A percentile compares a stretch with the other conserved stretches of the same genome.
Evolutionary conservation across 495 filamentous ascomycete species (phyloP).

Genomic region (Xylaria sp.): DNA sequence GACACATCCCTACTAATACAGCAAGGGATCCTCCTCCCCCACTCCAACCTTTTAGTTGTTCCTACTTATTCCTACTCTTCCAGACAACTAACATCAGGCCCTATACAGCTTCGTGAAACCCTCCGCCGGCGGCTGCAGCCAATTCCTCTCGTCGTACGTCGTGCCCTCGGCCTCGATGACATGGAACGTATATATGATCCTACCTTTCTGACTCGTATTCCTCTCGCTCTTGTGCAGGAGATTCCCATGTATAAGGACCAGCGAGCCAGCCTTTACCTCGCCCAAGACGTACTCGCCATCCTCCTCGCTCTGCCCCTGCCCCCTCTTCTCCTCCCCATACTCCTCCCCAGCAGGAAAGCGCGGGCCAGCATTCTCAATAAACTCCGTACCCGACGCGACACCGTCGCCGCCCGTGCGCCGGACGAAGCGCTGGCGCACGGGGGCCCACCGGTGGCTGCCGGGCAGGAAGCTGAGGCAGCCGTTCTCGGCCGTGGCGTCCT

Average conservation of each 20-base stretch:
- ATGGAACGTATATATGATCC: slow-evolving; percentile 98
- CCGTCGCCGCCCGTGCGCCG: slow-evolving; percentile 58
- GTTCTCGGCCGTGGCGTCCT: slow-evolving; percentile 85
- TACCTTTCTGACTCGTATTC: slow-evolving; percentile 81
- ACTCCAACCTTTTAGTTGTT: background rate
- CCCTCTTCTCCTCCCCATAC: slow-evolving; percentile 44
- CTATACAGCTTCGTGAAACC: slow-evolving; percentile 75
- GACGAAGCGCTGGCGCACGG: slow-evolving; percentile 76
- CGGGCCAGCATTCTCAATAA: slow-evolving; percentile 54
- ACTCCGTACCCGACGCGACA: slow-evolving; percentile 59
- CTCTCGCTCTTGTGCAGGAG: slow-evolving; percentile 94
- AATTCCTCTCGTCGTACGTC: slow-evolving; percentile 85
- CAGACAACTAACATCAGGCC: slow-evolving; percentile 20
- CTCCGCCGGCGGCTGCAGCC: slow-evolving; percentile 82
- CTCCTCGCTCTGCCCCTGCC: slow-evolving; percentile 31
- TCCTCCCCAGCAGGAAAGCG: slow-evolving; percentile 52
- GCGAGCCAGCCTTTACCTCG: slow-evolving; percentile 83
- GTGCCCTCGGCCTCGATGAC: slow-evolving; percentile 84
- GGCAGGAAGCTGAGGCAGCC: slow-evolving; percentile 85
- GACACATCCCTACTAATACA: slow-evolving; percentile 20
- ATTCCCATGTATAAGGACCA: slow-evolving; percentile 97
- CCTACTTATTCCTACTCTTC: background rate
- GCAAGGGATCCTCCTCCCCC: background rate
- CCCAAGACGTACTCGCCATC: slow-evolving; percentile 67
- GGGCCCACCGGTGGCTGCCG: slow-evolving; percentile 74